A percentile compares a stretch with the other conserved stretches of the same genome.
Conservation (phyloP, 441 rosid genomes). For the Viola pubescens region DNA sequence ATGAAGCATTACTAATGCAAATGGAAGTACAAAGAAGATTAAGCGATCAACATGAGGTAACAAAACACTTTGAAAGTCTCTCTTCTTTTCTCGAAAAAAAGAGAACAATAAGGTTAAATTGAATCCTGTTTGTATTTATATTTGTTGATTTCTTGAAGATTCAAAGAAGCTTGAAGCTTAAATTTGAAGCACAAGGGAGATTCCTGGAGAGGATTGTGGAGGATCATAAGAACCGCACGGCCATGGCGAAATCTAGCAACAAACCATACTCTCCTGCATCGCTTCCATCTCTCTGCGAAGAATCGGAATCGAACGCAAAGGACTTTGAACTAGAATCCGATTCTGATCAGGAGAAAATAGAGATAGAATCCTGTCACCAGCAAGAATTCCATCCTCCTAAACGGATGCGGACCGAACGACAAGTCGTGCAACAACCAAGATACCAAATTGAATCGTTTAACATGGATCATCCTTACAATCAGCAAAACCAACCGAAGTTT, state of each 20-base stretch:
- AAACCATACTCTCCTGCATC: slow-evolving; percentile 26
- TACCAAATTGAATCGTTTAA: slow-evolving; percentile 13
- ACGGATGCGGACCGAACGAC: slow-evolving; percentile 21
- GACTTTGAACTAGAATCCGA: slow-evolving; percentile 27
- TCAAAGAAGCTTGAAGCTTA: slow-evolving; percentile 41
- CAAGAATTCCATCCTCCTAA: slow-evolving; percentile 24
- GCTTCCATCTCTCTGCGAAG: slow-evolving; percentile 46
- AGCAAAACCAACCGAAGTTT: slow-evolving; percentile 15
- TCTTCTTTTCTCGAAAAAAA: not conserved
- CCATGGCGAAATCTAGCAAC: slow-evolving; percentile 15
- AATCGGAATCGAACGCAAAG: slow-evolving; percentile 34
- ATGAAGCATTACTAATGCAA: slow-evolving; percentile 42
- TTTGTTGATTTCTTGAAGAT: slow-evolving; percentile 21
- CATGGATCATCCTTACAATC: slow-evolving; percentile 5
- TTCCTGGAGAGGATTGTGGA: slow-evolving; percentile 35
- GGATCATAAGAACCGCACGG: slow-evolving; percentile 19
- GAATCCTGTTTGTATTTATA: not conserved
- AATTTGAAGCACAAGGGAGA: slow-evolving; percentile 45
- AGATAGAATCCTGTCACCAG: slow-evolving; percentile 21
- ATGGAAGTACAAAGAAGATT: slow-evolving; percentile 33
- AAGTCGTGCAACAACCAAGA: slow-evolving; percentile 10
- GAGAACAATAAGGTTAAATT: too few relatives aligned
- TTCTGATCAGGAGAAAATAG: slow-evolving; percentile 24
- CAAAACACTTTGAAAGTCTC: not conserved
- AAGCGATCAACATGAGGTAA: slow-evolving; percentile 40